These are phyloP conservation scores for Chamaecyparis obtusa DNA, from an alignment of 75 land plant genomes.

Conservation along the genomic window DNA sequence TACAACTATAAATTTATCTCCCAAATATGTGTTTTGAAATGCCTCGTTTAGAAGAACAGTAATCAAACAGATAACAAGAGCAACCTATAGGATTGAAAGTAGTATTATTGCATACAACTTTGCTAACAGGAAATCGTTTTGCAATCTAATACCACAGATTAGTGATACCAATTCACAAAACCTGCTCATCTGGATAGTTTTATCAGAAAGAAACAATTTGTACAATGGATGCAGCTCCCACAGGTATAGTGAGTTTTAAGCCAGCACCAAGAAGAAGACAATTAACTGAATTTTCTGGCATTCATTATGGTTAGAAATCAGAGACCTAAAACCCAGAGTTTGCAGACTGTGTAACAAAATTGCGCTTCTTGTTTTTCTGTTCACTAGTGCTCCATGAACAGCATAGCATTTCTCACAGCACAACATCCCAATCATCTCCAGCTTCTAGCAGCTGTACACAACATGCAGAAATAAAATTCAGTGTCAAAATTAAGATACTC, in stretches of 20 bases:
- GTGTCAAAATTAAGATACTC: not conserved
- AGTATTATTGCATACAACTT: not conserved
- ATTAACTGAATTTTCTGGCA: not conserved
- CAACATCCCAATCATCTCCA: not conserved
- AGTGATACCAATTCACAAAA: not conserved
- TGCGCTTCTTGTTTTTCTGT: not conserved
- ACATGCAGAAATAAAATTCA: not conserved
- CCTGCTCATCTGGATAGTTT: not conserved
- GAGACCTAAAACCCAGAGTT: not conserved
- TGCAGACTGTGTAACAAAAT: not conserved
- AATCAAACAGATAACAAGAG: not conserved
- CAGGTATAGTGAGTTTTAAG: not conserved
- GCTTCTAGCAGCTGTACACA: conserved; percentile 2
- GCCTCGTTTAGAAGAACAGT: not conserved
- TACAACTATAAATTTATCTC: not conserved
- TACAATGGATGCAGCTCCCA: not conserved
- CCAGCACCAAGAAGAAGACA: not conserved
- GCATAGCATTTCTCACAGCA: not conserved
- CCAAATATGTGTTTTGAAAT: not conserved
- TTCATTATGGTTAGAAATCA: not conserved
- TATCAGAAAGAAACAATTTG: not conserved
- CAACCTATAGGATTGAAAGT: not conserved
- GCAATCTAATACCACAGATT: not conserved
- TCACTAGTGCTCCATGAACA: not conserved
- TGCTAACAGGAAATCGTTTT: not conserved